A percentile compares a stretch with the other conserved stretches of the same genome.
phyloP scores from a whole-genome alignment of 176 grass and related monocot species.

The Musa troglodytarum region DNA sequence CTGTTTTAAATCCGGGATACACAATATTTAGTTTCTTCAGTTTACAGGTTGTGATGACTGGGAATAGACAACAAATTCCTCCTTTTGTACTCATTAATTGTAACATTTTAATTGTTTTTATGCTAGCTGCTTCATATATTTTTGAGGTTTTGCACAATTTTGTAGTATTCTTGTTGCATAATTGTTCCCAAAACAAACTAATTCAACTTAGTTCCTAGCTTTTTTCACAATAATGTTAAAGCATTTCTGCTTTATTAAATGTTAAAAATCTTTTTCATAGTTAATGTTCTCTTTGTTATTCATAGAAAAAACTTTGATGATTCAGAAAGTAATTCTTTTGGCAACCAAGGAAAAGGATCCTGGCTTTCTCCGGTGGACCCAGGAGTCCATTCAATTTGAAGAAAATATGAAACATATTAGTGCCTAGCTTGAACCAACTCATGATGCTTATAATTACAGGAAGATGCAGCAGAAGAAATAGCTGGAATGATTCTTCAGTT shows the following conservation, averaged over 20 bases:
- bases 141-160: background rate
- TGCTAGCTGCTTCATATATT: background rate
- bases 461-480: constrained; percentile 44
- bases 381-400: too few relatives aligned
- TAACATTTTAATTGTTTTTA: background rate
- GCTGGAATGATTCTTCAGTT: constrained; percentile 34
- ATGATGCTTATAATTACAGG: constrained; percentile 22
- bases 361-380: too few relatives aligned
- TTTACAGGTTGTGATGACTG: too few relatives aligned
- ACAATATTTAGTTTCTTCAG: too few relatives aligned
- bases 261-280: too few relatives aligned
- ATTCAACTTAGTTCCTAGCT: background rate
- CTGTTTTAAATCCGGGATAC: background rate
- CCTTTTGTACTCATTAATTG: too few relatives aligned
- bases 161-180: background rate
- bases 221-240: too few relatives aligned
- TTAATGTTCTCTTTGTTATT: too few relatives aligned
- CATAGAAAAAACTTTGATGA: too few relatives aligned
- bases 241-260: too few relatives aligned
- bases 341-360: background rate
- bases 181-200: background rate
- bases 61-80: too few relatives aligned
- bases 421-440: background rate
- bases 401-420: background rate
- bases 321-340: background rate